Evolutionary conservation across 2,329 filamentous ascomycete genomes (phyloP), one percentile per base, ranked within the genome.

Genomic region (Byssothecium circinans): DNA sequence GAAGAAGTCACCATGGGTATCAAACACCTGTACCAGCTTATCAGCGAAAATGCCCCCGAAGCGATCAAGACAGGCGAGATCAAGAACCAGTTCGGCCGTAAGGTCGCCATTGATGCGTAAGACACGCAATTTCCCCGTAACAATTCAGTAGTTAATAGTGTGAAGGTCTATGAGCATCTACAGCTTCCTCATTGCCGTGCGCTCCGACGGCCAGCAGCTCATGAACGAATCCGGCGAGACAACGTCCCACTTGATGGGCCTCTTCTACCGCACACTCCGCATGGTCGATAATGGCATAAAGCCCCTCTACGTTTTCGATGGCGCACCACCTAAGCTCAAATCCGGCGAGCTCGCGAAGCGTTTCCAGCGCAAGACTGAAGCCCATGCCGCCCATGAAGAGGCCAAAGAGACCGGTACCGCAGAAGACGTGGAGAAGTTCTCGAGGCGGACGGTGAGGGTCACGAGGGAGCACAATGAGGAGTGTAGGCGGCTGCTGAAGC

Each of bases 281-380:
- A 97, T 99, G 77, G 89, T 97, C 65, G 94, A 99, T 75, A 97
- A 96, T 64, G 94, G 94, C 48, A 97, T 99, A 77, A 99, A 99
- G 71, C 94, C 94, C 1, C 82, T 99, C 58, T 99, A 96, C 72
- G 92, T 99, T 48, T 99, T 99, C 70, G 94, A 99, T 62, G 94
- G 94, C 49, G 91, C 91, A 8, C 94, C 94, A 15, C 94, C 94
- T 0, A 97, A 96, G 72, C 85, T 99, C 69, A 99, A 99, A 76
- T 96, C 91, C 0, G 94, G 94, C 54, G 94, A 99, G 75, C 80
- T 99, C 47, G 94, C 94, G 37, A 96, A 96, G 75, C 91, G 94
- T 53, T 95, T 95, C 70, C 89, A 95, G 73, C 88, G 94, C 63
- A 99, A 97, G 75, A 85, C 89, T 43, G 91, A 96, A 71, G 94